phyloP scores from a whole-genome alignment of 1,284 basidiomycete genomes.

The Phaffia rhodozyma region DNA sequence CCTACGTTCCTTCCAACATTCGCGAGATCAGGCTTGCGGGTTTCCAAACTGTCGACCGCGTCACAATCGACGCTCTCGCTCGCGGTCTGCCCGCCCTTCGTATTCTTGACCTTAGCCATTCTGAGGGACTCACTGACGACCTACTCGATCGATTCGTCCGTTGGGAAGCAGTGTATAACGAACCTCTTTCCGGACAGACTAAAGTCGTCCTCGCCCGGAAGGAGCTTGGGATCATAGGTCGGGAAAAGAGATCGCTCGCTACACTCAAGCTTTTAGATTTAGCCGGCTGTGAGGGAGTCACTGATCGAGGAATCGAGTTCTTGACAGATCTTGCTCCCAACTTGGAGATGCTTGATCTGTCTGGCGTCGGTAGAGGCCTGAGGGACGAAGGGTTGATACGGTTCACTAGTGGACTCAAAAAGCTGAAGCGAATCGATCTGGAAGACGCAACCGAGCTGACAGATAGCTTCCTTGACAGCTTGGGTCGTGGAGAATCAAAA shows the following conservation, averaged over 20 bases:
- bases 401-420: slow-evolving; percentile 57
- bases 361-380: slow-evolving; percentile 56
- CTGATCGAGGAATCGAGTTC: slow-evolving; percentile 57
- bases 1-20: slow-evolving; percentile 39
- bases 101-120: slow-evolving; percentile 68
- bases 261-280: slow-evolving; percentile 61
- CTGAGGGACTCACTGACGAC: slow-evolving; percentile 56
- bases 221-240: slow-evolving; percentile 7
- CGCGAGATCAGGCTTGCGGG: slow-evolving; percentile 54
- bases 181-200: background rate
- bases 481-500: slow-evolving; percentile 38
- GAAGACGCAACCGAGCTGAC: slow-evolving; percentile 68
- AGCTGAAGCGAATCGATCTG: slow-evolving; percentile 52
- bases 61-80: slow-evolving; percentile 49
- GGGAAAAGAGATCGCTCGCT: slow-evolving; percentile 4
- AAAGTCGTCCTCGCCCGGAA: slow-evolving; percentile 3
- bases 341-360: slow-evolving; percentile 71
- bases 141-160: slow-evolving; percentile 57
- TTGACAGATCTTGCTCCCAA: slow-evolving; percentile 58
- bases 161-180: slow-evolving; percentile 7
- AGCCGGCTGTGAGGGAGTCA: slow-evolving; percentile 60
- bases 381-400: slow-evolving; percentile 54
- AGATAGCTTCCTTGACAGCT: slow-evolving; percentile 52
- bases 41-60: slow-evolving; percentile 48
- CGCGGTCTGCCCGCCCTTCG: slow-evolving; percentile 57